Evolutionary conservation across 768 basidiomycete species (phyloP).

Genomic region (Cubamyces sp.): DNA sequence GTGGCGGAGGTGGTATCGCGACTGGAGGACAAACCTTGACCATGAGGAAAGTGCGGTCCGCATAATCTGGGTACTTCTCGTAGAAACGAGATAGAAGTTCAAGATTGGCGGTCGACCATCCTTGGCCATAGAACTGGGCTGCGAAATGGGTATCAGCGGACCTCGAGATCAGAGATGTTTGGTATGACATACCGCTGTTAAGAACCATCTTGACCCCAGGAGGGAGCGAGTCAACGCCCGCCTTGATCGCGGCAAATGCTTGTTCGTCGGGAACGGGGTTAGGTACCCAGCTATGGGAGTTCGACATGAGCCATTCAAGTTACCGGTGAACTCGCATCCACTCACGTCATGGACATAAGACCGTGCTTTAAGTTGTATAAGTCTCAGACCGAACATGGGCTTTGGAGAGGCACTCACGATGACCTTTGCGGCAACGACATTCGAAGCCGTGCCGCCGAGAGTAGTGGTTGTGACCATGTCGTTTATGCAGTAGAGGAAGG

Average conservation of each 20-base stretch:
- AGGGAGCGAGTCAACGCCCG: conserved; percentile 46
- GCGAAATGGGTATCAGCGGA: background rate
- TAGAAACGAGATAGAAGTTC: conserved; percentile 55
- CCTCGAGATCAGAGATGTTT: conserved; percentile 16
- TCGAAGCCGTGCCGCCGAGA: conserved; percentile 45
- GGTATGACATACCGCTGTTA: conserved; percentile 46
- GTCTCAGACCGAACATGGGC: conserved; percentile 25
- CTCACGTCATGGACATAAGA: conserved; percentile 60
- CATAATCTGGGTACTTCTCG: conserved; percentile 46
- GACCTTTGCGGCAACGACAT: conserved; percentile 43
- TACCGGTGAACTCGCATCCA: background rate
- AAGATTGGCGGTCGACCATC: conserved; percentile 46
- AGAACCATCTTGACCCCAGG: conserved; percentile 51
- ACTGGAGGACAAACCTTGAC: conserved; percentile 44
- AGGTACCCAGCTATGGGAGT: conserved; percentile 39
- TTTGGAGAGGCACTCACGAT: conserved; percentile 40
- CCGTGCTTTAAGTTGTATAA: conserved; percentile 41
- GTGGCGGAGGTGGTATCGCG: background rate
- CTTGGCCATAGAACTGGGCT: conserved; percentile 60
- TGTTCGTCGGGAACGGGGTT: conserved; percentile 54
- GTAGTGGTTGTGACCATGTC: conserved; percentile 38
- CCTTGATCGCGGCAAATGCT: conserved; percentile 64
- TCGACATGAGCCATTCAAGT: background rate
- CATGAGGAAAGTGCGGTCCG: conserved; percentile 49
- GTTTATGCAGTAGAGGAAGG: background rate